Evolutionary conservation across 495 filamentous ascomycete species (phyloP).

Genomic region (Terfezia boudieri): DNA sequence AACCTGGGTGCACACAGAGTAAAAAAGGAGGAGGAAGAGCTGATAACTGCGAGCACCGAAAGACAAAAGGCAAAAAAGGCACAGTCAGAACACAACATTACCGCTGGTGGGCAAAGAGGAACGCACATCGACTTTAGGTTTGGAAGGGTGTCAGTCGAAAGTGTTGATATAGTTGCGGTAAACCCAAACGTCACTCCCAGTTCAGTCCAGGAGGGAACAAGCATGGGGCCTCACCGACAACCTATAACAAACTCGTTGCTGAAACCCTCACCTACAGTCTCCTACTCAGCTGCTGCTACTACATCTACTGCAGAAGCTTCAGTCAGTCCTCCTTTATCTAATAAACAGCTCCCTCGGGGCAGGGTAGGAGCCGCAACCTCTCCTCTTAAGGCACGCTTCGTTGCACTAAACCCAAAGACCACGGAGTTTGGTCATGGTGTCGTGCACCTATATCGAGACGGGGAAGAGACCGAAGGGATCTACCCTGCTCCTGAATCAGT

Average conservation of each 20-base stretch:
- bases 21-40: too few relatives aligned
- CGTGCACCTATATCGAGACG: constrained; percentile 81
- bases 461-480: constrained; percentile 43
- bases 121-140: constrained; percentile 36
- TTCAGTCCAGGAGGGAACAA: neutral
- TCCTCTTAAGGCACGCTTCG: constrained; percentile 55
- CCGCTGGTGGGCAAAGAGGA: neutral
- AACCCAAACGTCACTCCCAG: neutral
- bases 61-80: too few relatives aligned
- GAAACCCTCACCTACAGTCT: neutral
- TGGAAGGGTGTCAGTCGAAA: constrained; percentile 38
- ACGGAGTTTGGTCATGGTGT: constrained; percentile 80
- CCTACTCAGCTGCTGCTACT: neutral
- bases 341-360: constrained; percentile 4
- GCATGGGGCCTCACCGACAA: neutral
- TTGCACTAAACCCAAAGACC: constrained; percentile 49
- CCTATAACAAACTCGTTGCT: neutral
- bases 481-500: constrained; percentile 11
- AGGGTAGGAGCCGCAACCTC: constrained; percentile 9
- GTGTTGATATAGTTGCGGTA: constrained; percentile 38
- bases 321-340: neutral
- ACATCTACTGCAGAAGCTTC: neutral
- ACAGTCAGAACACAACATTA: neutral
- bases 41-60: too few relatives aligned
- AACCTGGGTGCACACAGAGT: too few relatives aligned